Evolutionary conservation across 768 basidiomycete species (phyloP).

Genomic region (Leccinum ochraceum): DNA sequence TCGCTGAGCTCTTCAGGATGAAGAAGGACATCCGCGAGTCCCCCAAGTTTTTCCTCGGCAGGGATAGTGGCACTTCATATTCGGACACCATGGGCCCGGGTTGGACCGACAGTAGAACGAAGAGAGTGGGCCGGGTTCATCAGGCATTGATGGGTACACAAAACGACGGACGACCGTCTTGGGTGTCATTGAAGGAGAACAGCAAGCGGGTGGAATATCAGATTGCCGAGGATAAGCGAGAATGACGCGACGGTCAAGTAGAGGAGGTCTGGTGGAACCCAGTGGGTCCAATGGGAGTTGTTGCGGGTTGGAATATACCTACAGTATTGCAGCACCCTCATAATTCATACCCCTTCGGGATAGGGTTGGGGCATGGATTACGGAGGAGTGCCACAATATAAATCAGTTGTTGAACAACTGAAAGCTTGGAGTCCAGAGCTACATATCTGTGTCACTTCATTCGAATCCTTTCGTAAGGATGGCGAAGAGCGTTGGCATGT

Average conservation of each 20-base stretch:
- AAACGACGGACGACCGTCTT: slow-evolving; percentile 34
- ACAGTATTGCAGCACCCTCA: no score
- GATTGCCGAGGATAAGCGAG: slow-evolving; percentile 14
- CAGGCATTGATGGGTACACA: slow-evolving; percentile 31
- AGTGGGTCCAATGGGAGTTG: not conserved
- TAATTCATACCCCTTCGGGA: no score
- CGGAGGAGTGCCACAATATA: no score
- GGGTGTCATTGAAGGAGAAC: slow-evolving; percentile 35
- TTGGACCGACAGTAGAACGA: slow-evolving; percentile 29
- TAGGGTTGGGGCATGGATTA: no score
- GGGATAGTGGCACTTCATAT: slow-evolving; percentile 17
- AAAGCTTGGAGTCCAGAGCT: no score
- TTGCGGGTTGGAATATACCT: no score
- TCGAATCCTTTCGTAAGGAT: not conserved
- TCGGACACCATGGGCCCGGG: slow-evolving; percentile 33
- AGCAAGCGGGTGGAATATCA: slow-evolving; percentile 21
- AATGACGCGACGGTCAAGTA: not conserved
- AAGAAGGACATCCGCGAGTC: slow-evolving; percentile 11
- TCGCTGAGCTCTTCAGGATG: slow-evolving; percentile 19
- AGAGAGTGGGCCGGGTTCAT: slow-evolving; percentile 27
- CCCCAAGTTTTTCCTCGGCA: slow-evolving; percentile 32
- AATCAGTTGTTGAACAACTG: no score
- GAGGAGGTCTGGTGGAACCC: slow-evolving; percentile 5
- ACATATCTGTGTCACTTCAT: not conserved
- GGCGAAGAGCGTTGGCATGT: no score